Conservation (phyloP, 495 filamentous ascomycete species). For the Podospora bellae-mahoneyi region DNA sequence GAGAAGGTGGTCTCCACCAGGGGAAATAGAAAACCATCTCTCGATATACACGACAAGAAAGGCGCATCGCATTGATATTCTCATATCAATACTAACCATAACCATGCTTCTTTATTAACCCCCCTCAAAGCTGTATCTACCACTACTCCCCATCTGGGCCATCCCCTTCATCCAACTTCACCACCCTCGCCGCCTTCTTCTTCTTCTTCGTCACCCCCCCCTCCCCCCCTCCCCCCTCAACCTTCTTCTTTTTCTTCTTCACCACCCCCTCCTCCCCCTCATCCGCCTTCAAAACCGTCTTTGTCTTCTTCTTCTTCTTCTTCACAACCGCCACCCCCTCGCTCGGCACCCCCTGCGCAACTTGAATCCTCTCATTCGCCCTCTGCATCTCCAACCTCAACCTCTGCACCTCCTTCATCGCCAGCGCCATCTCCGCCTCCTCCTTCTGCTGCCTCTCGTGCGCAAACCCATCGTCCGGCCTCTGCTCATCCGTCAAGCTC, state of each 20-base stretch:
- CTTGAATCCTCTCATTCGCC: slow-evolving; percentile 75
- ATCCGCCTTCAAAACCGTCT: slow-evolving; percentile 42
- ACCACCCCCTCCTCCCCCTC: slow-evolving; percentile 29
- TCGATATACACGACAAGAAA: too few relatives aligned
- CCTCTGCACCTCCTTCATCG: slow-evolving; percentile 80
- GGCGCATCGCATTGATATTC: not conserved
- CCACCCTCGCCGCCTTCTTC: slow-evolving; percentile 41
- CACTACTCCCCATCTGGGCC: not conserved
- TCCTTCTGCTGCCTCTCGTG: slow-evolving; percentile 57
- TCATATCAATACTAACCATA: not conserved
- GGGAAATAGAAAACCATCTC: too few relatives aligned
- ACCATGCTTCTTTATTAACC: not conserved
- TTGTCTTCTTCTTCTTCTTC: slow-evolving; percentile 65
- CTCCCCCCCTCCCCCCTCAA: slow-evolving; percentile 21
- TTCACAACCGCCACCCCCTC: slow-evolving; percentile 76
- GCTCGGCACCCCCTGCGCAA: slow-evolving; percentile 61
- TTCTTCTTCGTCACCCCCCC: slow-evolving; percentile 49
- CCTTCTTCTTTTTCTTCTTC: slow-evolving; percentile 54
- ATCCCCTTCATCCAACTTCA: slow-evolving; percentile 26
- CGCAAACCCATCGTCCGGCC: slow-evolving; percentile 37
- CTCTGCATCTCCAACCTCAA: slow-evolving; percentile 87
- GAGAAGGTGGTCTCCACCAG: not conserved
- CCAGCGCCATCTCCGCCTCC: slow-evolving; percentile 79
- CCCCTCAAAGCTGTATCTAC: not conserved
- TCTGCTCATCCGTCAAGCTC: slow-evolving; percentile 51